These are phyloP conservation scores for Eutrema yunnanense DNA, from an alignment of 345 rosid species.

Conservation along the genomic window DNA sequence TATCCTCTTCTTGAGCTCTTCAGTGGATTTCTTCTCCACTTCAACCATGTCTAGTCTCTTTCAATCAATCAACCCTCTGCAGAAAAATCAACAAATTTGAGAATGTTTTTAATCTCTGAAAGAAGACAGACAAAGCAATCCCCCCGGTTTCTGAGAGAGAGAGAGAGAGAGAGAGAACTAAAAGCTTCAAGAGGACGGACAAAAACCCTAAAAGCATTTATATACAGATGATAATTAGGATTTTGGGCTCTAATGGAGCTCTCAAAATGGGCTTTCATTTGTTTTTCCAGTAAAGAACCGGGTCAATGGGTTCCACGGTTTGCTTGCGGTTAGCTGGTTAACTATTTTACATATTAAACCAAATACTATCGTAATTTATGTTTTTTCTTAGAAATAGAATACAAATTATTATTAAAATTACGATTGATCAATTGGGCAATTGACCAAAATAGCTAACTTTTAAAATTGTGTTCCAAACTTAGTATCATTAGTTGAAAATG, in stretches of 20 bases:
- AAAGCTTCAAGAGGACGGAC: not conserved
- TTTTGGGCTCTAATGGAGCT: slow-evolving; percentile 8
- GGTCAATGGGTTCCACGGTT: not conserved
- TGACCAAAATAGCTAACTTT: too few relatives aligned
- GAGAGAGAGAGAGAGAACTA: too few relatives aligned
- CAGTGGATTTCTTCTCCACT: slow-evolving; percentile 19
- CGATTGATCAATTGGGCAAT: too few relatives aligned
- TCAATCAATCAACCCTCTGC: slow-evolving; percentile 18
- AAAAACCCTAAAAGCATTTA: slow-evolving; percentile 16
- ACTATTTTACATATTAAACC: not conserved
- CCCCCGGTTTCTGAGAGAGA: too few relatives aligned
- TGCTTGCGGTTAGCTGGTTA: slow-evolving; percentile 2
- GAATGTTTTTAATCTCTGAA: not conserved
- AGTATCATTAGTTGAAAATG: too few relatives aligned
- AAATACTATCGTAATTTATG: too few relatives aligned
- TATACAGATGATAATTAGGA: slow-evolving; percentile 5
- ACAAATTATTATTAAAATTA: too few relatives aligned
- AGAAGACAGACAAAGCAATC: not conserved
- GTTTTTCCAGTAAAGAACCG: slow-evolving; percentile 2
- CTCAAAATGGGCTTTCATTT: slow-evolving; percentile 11
- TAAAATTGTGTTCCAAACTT: too few relatives aligned
- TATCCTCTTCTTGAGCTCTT: slow-evolving; percentile 36
- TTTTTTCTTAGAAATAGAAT: too few relatives aligned
- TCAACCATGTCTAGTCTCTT: slow-evolving; percentile 25
- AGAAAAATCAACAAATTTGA: not conserved